These are phyloP conservation scores for Coemansia sp. DNA, from an alignment of 192 early-diverging fungal species.

Conservation along the genomic window DNA sequence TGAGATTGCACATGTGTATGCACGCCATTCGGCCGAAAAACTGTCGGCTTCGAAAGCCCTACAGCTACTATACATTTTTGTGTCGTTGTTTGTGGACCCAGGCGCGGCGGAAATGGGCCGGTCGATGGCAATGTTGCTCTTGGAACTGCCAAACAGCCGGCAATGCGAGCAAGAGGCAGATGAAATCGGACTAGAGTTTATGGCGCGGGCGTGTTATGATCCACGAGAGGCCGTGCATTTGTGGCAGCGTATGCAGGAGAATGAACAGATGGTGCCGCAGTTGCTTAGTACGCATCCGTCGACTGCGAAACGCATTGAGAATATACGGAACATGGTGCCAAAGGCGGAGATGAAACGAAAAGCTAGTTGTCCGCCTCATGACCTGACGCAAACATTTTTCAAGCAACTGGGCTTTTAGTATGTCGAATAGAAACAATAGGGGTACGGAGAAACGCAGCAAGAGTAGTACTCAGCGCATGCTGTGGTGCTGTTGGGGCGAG, in stretches of 20 bases:
- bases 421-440: too few relatives aligned
- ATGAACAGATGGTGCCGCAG: conserved; percentile 47
- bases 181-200: conserved; percentile 80
- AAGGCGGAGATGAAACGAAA: conserved; percentile 39
- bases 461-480: background rate
- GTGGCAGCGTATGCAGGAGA: conserved; percentile 81
- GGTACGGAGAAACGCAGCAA: background rate
- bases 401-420: background rate
- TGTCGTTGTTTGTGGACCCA: conserved; percentile 71
- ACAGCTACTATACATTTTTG: conserved; percentile 57
- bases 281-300: conserved; percentile 88
- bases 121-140: conserved; percentile 65
- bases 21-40: conserved; percentile 89
- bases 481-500: conserved; percentile 4
- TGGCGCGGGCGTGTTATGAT: conserved; percentile 92
- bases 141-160: conserved; percentile 84
- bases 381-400: conserved; percentile 24
- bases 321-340: conserved; percentile 53
- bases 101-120: conserved; percentile 58
- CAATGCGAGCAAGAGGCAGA: conserved; percentile 93
- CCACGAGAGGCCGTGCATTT: conserved; percentile 73
- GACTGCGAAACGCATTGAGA: conserved; percentile 64
- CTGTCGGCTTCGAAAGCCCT: conserved; percentile 71
- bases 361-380: conserved; percentile 32
- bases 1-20: conserved; percentile 91